These are phyloP conservation scores for Tolypocladium ovalisporum DNA, from an alignment of 2,329 filamentous ascomycete species.

Conservation along the genomic window DNA sequence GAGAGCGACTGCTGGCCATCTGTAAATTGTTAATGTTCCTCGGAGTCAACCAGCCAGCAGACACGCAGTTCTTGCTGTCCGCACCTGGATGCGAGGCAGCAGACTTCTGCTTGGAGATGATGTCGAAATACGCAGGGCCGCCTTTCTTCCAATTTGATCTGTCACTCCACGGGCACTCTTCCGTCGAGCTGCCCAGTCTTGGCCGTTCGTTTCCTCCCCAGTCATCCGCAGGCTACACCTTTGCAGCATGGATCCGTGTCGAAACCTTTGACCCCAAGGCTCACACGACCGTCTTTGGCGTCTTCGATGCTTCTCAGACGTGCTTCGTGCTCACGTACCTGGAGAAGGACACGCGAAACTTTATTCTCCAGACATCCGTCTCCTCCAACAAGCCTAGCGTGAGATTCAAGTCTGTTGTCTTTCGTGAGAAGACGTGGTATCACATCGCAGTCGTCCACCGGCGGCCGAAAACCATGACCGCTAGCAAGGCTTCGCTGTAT, in stretches of 20 bases:
- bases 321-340: constrained; percentile 92
- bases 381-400: constrained; percentile 79
- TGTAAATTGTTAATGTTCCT: constrained; percentile 61
- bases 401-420: constrained; percentile 75
- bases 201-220: constrained; percentile 76
- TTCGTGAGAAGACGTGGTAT: constrained; percentile 76
- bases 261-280: constrained; percentile 74
- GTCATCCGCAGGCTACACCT: constrained; percentile 74
- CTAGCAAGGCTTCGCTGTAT: constrained; percentile 77
- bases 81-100: constrained; percentile 42
- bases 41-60: constrained; percentile 70
- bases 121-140: constrained; percentile 64
- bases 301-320: constrained; percentile 82
- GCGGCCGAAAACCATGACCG: constrained; percentile 60
- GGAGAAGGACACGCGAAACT: constrained; percentile 84
- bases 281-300: constrained; percentile 92
- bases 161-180: constrained; percentile 76
- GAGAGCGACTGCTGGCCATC: constrained; percentile 49
- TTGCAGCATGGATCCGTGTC: constrained; percentile 80
- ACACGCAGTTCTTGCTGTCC: constrained; percentile 64
- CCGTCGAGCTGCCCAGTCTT: constrained; percentile 79
- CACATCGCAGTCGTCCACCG: constrained; percentile 85
- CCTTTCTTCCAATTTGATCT: constrained; percentile 92
- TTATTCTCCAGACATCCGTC: constrained; percentile 93
- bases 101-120: constrained; percentile 62